Base-by-base conservation (phyloP, 1,284 basidiomycete species). In the Athelia psychrophila region DNA sequence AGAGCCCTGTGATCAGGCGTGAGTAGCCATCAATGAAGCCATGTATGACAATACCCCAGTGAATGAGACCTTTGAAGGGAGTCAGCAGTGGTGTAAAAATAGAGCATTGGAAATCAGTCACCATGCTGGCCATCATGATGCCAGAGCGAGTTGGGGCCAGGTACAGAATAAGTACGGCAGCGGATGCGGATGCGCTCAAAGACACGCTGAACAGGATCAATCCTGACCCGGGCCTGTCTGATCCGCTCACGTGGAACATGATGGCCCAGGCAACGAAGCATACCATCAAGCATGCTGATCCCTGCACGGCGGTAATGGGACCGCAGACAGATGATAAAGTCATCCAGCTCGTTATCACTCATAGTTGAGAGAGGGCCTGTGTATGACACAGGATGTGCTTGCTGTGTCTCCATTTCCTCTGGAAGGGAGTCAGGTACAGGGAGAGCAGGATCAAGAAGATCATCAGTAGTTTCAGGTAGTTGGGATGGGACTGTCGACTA, bases 41-140 rank as follows among this genome's bases (percentile, higher is more conserved):
- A 57, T 76, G 73, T 1, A 69, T 67, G 22, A 75, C 66, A 20
- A 73, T 63, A 47, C 67, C 68, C 61, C 59, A 74, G 2, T 56
- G 49, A 38, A 65, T 62, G 13, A 63, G 55, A 22, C 54, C 56
- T 60, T 10, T 12, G n/a, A 12, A 36, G 2, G 30, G 23, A 33
- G 2, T 18, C 15, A 40, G 19, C 38, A 47, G 22, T 22, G 20
- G 12, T 35, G n/a, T 23, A 25, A 30, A n/a, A 36, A n/a, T 32
- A 32, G 4, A 32, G 38, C 24, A 1, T 12, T 20, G n/a, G 12
- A 4, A 18, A 46, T 56, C 19, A 48, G n/a, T n/a, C n/a, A 66
- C 66, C 63, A 52, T 67, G 66, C 44, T 67, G 64, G 1, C 66
- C 66, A 56, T 69, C 65, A 53, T 69, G 68, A 54, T 69, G 68